These are phyloP conservation scores for Candolleomyces efflorescens DNA, from an alignment of 768 basidiomycete species.

Conservation along the genomic window DNA sequence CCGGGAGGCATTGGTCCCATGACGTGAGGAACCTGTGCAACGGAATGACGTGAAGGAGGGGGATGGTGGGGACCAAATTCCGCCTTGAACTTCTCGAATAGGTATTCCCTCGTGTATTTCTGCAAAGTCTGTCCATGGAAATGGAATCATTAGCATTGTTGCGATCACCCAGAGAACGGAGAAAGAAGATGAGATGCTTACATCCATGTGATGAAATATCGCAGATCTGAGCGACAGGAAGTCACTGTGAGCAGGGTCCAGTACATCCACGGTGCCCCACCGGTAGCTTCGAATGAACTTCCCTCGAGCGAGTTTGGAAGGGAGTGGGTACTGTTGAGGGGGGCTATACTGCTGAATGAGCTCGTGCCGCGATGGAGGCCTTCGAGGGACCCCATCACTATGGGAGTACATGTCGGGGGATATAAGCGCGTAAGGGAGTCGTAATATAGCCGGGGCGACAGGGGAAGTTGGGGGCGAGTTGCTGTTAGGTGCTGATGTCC, in stretches of 20 bases:
- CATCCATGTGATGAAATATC: constrained; percentile 88
- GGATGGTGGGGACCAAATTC: constrained; percentile 45
- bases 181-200: constrained; percentile 32
- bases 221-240: constrained; percentile 73
- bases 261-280: constrained; percentile 81
- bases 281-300: constrained; percentile 72
- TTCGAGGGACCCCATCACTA: constrained; percentile 69
- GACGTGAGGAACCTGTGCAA: constrained; percentile 45
- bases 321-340: constrained; percentile 36
- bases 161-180: constrained; percentile 3
- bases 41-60: constrained; percentile 38
- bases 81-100: constrained; percentile 70
- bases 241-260: constrained; percentile 78
- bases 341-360: constrained; percentile 72
- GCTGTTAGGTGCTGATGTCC: constrained; percentile 40
- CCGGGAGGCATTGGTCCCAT: constrained; percentile 39
- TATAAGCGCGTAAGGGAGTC: constrained; percentile 80
- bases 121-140: constrained; percentile 60
- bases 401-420: constrained; percentile 83
- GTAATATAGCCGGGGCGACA: constrained; percentile 52
- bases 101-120: constrained; percentile 80
- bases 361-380: constrained; percentile 60
- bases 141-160: constrained; percentile 15
- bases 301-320: constrained; percentile 49
- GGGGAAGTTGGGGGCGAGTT: constrained; percentile 69